Conservation (phyloP, 441 rosid genomes). For the Omphalea diandra region DNA sequence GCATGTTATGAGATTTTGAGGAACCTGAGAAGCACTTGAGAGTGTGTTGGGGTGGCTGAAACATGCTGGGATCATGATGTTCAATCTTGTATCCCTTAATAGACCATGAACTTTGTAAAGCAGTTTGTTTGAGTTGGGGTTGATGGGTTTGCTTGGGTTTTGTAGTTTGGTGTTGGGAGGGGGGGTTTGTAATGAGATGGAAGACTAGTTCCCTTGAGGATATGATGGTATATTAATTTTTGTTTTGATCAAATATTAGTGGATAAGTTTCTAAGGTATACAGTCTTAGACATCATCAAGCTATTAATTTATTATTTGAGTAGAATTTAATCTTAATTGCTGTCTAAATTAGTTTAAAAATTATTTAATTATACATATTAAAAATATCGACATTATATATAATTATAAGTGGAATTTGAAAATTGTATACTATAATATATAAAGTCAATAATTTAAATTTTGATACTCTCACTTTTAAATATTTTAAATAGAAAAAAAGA, state of each 20-base stretch:
- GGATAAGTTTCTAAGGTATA: not conserved
- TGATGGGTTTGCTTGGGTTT: too few species aligned
- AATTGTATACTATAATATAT: too few species aligned
- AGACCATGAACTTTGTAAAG: not conserved
- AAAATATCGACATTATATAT: too few species aligned
- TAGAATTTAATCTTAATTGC: not conserved
- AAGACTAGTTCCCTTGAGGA: not conserved
- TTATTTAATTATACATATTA: too few species aligned
- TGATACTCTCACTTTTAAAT: too few species aligned
- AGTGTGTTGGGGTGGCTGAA: constrained; percentile 43
- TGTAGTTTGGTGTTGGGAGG: not conserved
- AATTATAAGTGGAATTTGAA: too few species aligned
- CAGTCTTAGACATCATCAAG: too few species aligned
- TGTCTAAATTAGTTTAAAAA: too few species aligned
- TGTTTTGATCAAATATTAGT: too few species aligned
- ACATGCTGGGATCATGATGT: constrained; percentile 50
- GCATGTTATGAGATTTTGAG: constrained; percentile 49
- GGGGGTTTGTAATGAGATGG: not conserved
- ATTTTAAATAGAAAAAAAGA: too few species aligned
- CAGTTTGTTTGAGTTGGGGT: not conserved
- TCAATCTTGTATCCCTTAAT: not conserved
- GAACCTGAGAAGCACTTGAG: constrained; percentile 33
- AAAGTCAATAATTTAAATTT: too few species aligned
- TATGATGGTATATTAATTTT: not conserved
- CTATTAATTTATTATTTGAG: too few species aligned